Base-by-base conservation (phyloP, 805 yeast species). In the Pichia pseudocactophila region DNA sequence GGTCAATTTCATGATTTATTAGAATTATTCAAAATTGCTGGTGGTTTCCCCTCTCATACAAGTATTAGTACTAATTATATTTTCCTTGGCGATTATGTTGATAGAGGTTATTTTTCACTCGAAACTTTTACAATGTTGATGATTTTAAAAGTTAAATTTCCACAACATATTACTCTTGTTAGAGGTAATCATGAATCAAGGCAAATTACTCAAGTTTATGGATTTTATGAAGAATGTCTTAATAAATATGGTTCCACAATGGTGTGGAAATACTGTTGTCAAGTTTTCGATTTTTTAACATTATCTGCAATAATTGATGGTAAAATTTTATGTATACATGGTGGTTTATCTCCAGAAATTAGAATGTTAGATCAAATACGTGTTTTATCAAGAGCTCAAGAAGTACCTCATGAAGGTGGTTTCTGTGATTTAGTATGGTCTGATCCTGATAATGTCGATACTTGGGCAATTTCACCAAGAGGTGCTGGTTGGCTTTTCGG, bases 401-500 rank as follows among this genome's bases (percentile, higher is more conserved):
- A 90, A 64, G 96, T 90, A 37, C 98, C 98, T 3, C 97, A 92
- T 61, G 98, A 90, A 66, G 98, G 98, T 53, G 97, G 97, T 2
- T 90, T 90, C 62, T 92, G 97, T 59, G 98, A 90, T 63, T 74
- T 90, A 55, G 89, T 90, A 32, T 90, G 98, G 98, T 82, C 94
- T 17, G 98, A 90, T 58, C 98, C 98, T 2, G 97, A 90, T 61
- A 89, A 89, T 56, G 96, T 89, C 35, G 96, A 87, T 54, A 86
- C 96, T 11, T 90, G 98, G 98, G 96, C 95, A 18, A 96, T 92
- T 17, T 82, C 94, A 22, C 96, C 97, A 27, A 75, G 98, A 58
- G 98, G 98, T 48, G 98, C 98, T 0, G 98, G 98, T 11, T 90
- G 97, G 97, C 66, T 90, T 41, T 90, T 90, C 61, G 98, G 98